Base-by-base conservation (phyloP, 2,329 filamentous ascomycete genomes). In the Juglanconis juglandina region DNA sequence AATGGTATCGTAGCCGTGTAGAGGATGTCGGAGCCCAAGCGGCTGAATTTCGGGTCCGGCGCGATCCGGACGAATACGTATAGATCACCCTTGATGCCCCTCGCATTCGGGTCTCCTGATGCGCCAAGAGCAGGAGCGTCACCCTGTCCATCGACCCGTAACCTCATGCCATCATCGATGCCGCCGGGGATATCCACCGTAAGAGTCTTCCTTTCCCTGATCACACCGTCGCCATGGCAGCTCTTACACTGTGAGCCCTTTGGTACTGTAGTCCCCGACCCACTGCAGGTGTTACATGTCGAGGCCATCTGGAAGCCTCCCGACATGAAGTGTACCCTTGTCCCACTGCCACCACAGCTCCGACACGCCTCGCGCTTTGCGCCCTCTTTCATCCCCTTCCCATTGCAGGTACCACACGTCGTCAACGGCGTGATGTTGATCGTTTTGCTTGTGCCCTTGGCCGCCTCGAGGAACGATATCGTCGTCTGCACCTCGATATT, bases 261-360 rank as follows among this genome's bases (percentile, higher is more conserved):
- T 2, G 95, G 92, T 39, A 92, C 88, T 2, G 84, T 81, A 56
- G 87, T 79, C 52, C 95, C 95, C 49, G 85, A 87, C 3, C 95
- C 95, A 55, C 87, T 87, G 72, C 95, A 99, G 41, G 86, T 78
- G 24, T 84, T 81, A 74, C 95, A 99, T 1, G 92, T 96, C 63
- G 91, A 91, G 4, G 91, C 91, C 88, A 99, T 94, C 77, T 98
- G 94, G 77, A 99, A 98, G 32, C 92, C 93, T 57, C 92, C 92
- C 68, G 91, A 87, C 84, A 97, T 90, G 70, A 92, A 89, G 74
- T 96, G 92, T 53, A 98, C 88, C 59, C 91, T 83, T 42, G 90
- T 91, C 54, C 95, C 95, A 1, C 92, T 92, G 14, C 95, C 95
- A 63, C 90, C 88, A 73, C 95, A 99, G 56, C 84, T 79, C 72